Base-by-base conservation (phyloP, 2,329 filamentous ascomycete genomes). In the Aureobasidium sp. region DNA sequence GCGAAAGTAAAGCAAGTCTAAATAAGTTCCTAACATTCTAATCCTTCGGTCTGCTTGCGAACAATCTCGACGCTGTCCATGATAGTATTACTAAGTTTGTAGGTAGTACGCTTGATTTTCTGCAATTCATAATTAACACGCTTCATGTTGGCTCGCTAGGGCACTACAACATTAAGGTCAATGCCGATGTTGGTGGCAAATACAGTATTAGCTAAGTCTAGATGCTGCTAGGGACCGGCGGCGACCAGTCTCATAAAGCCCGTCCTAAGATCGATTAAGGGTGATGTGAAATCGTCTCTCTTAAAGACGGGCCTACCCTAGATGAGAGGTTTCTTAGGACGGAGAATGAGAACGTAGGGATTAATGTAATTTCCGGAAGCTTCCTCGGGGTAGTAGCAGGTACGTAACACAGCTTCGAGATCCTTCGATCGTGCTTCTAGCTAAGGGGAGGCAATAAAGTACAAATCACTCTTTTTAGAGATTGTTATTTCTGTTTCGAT, bases 11-110 rank as follows among this genome's bases (percentile, higher is more conserved):
- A 99, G 75, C 93, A 99, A 5, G 91, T 96, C 74, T 99, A 94
- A 66, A 99, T 94, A 33, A 99, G 84, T 70, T 99, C 94, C 69
- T 96, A 91, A 72, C 93, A 96, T 66, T 94, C 88, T 66, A 93
- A 83, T 9, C 88, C 90, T 62, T 83, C 81, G 1, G 91, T 91
- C 74, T 99, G 93, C 67, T 86, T 86, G 66, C 91, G 84, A 66
- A 99, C 94, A 65, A 90, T 91, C 72, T 96, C 91, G 48, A 99
- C 94, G 71, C 91, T 97, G 74, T 97, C 93, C 91, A 99, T 97
- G 75, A 99, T 97, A 6, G 91, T 91, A 75, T 97, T 97, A 58
- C 91, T 96, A 45, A 99, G 81, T 74, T 95, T 96, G 79, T 95
- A 97, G 3, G 92, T 91, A 2, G 95, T 95, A 72, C 92, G 91